A percentile compares a stretch with the other conserved stretches of the same genome.
These are phyloP conservation scores for Lactarius tabidus DNA, from an alignment of 768 basidiomycete genomes.

Conservation along the genomic window DNA sequence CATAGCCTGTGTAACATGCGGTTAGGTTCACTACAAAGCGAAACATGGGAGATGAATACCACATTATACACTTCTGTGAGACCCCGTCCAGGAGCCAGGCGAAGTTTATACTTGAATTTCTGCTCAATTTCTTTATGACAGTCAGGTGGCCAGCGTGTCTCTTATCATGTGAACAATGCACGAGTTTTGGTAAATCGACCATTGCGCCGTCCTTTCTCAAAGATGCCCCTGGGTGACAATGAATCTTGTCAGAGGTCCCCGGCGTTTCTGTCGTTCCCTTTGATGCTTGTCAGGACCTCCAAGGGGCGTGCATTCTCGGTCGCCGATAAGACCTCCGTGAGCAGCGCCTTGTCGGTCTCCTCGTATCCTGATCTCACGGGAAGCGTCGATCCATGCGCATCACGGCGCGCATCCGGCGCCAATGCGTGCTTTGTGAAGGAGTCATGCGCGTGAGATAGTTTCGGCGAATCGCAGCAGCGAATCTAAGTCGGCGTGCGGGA, in stretches of 20 bases:
- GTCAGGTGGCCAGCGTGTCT: background rate
- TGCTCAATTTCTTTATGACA: slow-evolving; percentile 67
- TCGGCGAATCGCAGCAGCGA: no score
- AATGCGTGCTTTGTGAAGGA: no score
- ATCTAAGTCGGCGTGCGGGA: no score
- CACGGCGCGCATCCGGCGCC: no score
- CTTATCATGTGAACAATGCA: slow-evolving; percentile 39
- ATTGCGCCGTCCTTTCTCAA: slow-evolving; percentile 93
- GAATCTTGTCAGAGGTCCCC: slow-evolving; percentile 80
- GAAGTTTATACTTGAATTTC: slow-evolving; percentile 95
- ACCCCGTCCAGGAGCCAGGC: slow-evolving; percentile 89
- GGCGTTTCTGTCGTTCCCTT: slow-evolving; percentile 85
- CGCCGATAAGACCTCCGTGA: no score
- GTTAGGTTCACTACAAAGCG: background rate
- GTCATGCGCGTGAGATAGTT: no score
- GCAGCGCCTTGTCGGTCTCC: no score
- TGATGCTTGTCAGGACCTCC: slow-evolving; percentile 71
- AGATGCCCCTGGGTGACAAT: slow-evolving; percentile 97
- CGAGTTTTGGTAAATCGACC: slow-evolving; percentile 87
- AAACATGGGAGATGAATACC: no score
- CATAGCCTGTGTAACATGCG: background rate
- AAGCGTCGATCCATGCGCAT: no score
- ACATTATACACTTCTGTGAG: slow-evolving; percentile 79
- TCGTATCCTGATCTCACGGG: no score
- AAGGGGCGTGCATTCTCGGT: no score